These are phyloP conservation scores for Nannizziopsis arthrosporioides DNA, from an alignment of 2,329 filamentous ascomycete genomes.

Conservation along the genomic window DNA sequence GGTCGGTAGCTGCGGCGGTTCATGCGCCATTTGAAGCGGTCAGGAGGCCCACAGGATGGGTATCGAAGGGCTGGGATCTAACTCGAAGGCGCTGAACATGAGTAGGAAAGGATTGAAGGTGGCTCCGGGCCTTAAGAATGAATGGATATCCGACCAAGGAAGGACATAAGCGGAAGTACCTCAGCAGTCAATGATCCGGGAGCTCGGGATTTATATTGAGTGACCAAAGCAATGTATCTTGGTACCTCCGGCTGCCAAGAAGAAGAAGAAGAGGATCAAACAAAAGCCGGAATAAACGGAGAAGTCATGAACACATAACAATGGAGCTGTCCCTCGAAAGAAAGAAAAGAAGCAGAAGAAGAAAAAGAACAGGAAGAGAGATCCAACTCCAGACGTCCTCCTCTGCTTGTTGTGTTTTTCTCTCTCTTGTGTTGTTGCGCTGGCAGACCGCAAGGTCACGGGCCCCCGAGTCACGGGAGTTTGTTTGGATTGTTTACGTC, in stretches of 20 bases:
- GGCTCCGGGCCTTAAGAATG: background rate
- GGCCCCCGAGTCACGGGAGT: constrained; percentile 16
- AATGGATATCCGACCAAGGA: background rate
- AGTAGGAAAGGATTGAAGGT: background rate
- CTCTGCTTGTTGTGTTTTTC: background rate
- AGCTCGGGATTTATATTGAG: constrained; percentile 4
- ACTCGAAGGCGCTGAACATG: constrained; percentile 3
- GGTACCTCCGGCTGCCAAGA: background rate
- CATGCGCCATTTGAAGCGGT: constrained; percentile 33
- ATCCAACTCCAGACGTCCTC: background rate
- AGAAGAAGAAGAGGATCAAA: background rate
- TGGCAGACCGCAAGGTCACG: constrained; percentile 22
- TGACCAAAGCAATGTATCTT: background rate
- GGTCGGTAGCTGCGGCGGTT: constrained; percentile 49
- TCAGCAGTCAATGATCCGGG: background rate
- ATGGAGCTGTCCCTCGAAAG: background rate
- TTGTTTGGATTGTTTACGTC: constrained; percentile 26
- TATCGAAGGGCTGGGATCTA: background rate
- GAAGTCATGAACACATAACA: background rate
- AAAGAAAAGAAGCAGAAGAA: background rate
- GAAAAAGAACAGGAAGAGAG: background rate
- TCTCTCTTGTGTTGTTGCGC: constrained; percentile 6
- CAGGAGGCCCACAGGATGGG: background rate
- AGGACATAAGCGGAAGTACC: background rate
- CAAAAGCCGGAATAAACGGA: background rate